These are phyloP conservation scores for Allantophomopsis cytisporea DNA, from an alignment of 2,329 filamentous ascomycete species.

Conservation along the genomic window DNA sequence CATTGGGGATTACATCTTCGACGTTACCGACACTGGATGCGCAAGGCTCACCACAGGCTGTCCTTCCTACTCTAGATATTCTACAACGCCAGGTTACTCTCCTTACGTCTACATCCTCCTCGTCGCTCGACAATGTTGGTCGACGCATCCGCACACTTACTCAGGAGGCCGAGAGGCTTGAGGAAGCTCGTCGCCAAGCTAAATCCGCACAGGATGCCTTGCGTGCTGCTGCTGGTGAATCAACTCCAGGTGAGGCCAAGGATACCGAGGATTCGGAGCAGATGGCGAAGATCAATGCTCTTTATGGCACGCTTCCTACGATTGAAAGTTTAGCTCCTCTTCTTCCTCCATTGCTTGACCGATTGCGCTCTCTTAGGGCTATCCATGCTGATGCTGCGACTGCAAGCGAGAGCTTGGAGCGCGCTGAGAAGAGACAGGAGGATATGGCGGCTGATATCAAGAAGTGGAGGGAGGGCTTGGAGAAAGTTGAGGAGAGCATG, in stretches of 20 bases:
- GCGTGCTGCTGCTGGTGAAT: conserved; percentile 20
- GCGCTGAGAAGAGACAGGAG: conserved; percentile 64
- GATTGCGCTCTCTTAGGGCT: conserved; percentile 67
- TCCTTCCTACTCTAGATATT: conserved; percentile 69
- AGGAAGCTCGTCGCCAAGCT: conserved; percentile 48
- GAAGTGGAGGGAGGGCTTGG: conserved; percentile 72
- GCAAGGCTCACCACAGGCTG: conserved; percentile 46
- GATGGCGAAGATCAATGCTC: conserved; percentile 74
- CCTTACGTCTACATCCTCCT: conserved; percentile 57
- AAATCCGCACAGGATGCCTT: conserved; percentile 48
- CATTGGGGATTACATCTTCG: conserved; percentile 64
- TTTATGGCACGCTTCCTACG: conserved; percentile 79
- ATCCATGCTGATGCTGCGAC: conserved; percentile 80
- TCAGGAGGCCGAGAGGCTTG: conserved; percentile 58
- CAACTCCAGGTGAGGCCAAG: conserved; percentile 24
- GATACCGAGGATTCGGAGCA: conserved; percentile 53
- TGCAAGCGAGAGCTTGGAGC: conserved; percentile 64
- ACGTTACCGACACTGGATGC: conserved; percentile 48
- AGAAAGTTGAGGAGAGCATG: conserved; percentile 66
- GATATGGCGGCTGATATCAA: conserved; percentile 70
- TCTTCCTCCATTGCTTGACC: conserved; percentile 72
- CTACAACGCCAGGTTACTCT: conserved; percentile 72
- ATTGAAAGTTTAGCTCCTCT: conserved; percentile 79
- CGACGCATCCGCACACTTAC: conserved; percentile 57
- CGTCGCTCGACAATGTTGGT: conserved; percentile 59